phyloP scores from a whole-genome alignment of 2,329 filamentous ascomycete genomes.

The Apiospora malaysiana region DNA sequence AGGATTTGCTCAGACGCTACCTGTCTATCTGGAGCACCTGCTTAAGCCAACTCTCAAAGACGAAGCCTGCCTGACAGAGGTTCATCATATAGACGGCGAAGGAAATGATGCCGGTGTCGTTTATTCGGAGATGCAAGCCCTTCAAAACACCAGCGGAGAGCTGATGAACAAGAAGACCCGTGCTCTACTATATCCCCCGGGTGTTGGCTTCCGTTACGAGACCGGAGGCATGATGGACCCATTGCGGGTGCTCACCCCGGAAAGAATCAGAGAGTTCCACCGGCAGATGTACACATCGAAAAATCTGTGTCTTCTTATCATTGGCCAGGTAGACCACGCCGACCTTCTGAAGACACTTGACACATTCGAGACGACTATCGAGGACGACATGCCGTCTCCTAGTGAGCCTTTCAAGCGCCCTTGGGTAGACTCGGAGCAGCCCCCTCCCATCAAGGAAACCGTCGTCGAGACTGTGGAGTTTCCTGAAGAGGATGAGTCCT shows the following conservation, averaged over 20 bases:
- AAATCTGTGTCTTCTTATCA: conserved; percentile 88
- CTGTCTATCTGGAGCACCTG: conserved; percentile 94
- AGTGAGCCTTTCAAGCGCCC: conserved; percentile 81
- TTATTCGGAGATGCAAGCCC: conserved; percentile 98
- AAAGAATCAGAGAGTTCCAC: conserved; percentile 94
- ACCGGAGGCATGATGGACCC: conserved; percentile 98
- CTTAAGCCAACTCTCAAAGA: conserved; percentile 91
- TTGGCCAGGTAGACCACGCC: conserved; percentile 87
- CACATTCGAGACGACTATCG: conserved; percentile 85
- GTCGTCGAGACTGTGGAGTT: conserved; percentile 83
- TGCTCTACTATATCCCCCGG: conserved; percentile 83
- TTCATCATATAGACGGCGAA: conserved; percentile 91
- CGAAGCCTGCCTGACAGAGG: conserved; percentile 91
- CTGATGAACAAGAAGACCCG: conserved; percentile 87
- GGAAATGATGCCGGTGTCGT: conserved; percentile 97
- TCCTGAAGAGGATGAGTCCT: conserved; percentile 94
- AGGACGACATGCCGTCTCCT: conserved; percentile 78
- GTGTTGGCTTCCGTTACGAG: conserved; percentile 93
- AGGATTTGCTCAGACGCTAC: conserved; percentile 91
- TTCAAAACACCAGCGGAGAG: conserved; percentile 83
- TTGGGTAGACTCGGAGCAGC: conserved; percentile 87
- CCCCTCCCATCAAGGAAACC: conserved; percentile 74
- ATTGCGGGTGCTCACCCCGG: conserved; percentile 81
- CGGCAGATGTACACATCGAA: conserved; percentile 97
- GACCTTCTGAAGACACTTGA: conserved; percentile 83